A percentile compares a stretch with the other conserved stretches of the same genome.
Evolutionary conservation across 768 basidiomycete genomes (phyloP).

Genomic region (Omphalotus guepiniiformis): DNA sequence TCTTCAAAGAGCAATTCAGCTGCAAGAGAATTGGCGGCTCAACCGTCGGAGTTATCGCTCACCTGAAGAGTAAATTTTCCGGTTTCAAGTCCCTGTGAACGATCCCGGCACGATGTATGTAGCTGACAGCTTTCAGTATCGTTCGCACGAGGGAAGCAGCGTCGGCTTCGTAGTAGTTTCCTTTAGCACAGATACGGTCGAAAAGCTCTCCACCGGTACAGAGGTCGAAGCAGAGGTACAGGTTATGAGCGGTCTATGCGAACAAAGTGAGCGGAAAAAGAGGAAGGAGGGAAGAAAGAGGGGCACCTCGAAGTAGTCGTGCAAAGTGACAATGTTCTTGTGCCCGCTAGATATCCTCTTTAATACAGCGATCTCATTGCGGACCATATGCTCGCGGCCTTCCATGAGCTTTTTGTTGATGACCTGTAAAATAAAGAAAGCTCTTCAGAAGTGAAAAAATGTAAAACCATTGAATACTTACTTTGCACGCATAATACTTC

Average conservation of each 20-base stretch:
- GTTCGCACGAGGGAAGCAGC: constrained; percentile 86
- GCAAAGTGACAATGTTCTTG: constrained; percentile 85
- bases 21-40: neutral
- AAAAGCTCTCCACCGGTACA: constrained; percentile 99
- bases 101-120: constrained; percentile 88
- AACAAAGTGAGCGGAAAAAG: neutral
- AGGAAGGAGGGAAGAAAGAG: constrained; percentile 2
- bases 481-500: constrained; percentile 95
- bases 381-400: constrained; percentile 96
- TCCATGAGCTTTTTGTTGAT: constrained; percentile 99
- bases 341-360: constrained; percentile 92
- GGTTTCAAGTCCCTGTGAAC: constrained; percentile 97
- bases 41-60: neutral
- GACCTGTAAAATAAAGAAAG: constrained; percentile 42
- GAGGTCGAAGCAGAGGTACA: constrained; percentile 93
- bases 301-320: constrained; percentile 90
- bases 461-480: neutral
- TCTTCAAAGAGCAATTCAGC: neutral
- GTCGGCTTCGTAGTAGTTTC: constrained; percentile 94
- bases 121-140: constrained; percentile 82
- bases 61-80: constrained; percentile 93
- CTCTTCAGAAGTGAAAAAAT: neutral
- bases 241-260: constrained; percentile 78
- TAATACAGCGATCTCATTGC: constrained; percentile 95
- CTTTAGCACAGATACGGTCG: constrained; percentile 96